A percentile compares a stretch with the other conserved stretches of the same genome.
Evolutionary conservation across 2,329 filamentous ascomycete genomes (phyloP).

Genomic region (Fusarium coffeatum): DNA sequence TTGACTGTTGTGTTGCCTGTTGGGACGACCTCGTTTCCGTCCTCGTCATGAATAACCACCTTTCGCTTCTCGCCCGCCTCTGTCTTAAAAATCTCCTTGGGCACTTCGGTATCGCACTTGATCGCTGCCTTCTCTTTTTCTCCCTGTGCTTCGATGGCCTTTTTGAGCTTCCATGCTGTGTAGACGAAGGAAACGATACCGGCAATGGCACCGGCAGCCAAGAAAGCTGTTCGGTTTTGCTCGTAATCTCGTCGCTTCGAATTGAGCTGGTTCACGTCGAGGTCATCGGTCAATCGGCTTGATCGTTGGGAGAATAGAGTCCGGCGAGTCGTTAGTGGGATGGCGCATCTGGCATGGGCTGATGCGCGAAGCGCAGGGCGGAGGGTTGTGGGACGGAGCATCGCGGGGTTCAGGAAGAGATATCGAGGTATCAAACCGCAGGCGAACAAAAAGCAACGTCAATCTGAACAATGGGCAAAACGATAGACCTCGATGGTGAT

Average conservation of each 20-base stretch:
- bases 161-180: slow-evolving; percentile 64
- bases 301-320: slow-evolving; percentile 48
- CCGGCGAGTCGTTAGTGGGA: slow-evolving; percentile 40
- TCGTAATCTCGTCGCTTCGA: slow-evolving; percentile 62
- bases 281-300: slow-evolving; percentile 58
- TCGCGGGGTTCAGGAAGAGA: slow-evolving; percentile 28
- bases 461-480: background rate
- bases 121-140: slow-evolving; percentile 57
- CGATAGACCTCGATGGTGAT: slow-evolving; percentile 16
- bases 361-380: slow-evolving; percentile 47
- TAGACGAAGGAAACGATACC: slow-evolving; percentile 63
- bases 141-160: slow-evolving; percentile 50
- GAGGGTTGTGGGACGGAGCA: slow-evolving; percentile 50
- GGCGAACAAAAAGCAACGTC: background rate
- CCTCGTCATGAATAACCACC: slow-evolving; percentile 72
- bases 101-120: slow-evolving; percentile 54
- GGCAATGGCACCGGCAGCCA: slow-evolving; percentile 62
- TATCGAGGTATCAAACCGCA: slow-evolving; percentile 3
- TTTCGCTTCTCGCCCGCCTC: slow-evolving; percentile 65
- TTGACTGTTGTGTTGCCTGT: slow-evolving; percentile 86
- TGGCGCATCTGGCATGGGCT: slow-evolving; percentile 40
- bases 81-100: slow-evolving; percentile 60
- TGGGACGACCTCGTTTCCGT: slow-evolving; percentile 78
- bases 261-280: slow-evolving; percentile 63
- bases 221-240: slow-evolving; percentile 62